These are phyloP conservation scores for Adansonia grandidieri DNA, from an alignment of 441 rosid genomes.

Conservation along the genomic window DNA sequence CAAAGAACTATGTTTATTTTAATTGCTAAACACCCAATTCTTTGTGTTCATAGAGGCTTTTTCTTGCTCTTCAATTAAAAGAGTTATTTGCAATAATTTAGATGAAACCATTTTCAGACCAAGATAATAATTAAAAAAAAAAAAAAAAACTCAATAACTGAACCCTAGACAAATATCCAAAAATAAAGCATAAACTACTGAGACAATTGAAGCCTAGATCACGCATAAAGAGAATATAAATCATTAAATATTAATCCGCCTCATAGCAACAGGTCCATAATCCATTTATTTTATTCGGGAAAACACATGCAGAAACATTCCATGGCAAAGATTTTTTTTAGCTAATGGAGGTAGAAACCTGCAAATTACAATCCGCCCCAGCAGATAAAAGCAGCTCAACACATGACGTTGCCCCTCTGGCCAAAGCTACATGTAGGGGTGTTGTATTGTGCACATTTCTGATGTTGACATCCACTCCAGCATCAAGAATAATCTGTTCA, in stretches of 20 bases:
- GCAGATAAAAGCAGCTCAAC: conserved; percentile 86
- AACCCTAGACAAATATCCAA: conserved; percentile 2
- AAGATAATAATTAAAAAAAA: not conserved
- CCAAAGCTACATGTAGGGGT: conserved; percentile 96
- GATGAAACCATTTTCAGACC: not conserved
- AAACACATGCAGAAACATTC: conserved; percentile 23
- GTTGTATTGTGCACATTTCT: conserved; percentile 85
- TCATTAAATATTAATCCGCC: not conserved
- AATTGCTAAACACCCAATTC: conserved; percentile 6
- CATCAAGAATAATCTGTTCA: conserved; percentile 85
- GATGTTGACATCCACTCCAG: conserved; percentile 95
- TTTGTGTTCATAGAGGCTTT: not conserved
- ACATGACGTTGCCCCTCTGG: conserved; percentile 92
- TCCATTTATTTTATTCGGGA: conserved; percentile 14
- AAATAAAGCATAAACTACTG: not conserved
- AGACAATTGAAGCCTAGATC: conserved; percentile 9
- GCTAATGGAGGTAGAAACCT: conserved; percentile 51
- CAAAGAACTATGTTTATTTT: not conserved
- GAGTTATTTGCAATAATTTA: not conserved
- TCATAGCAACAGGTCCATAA: conserved; percentile 1
- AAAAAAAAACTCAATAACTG: not conserved
- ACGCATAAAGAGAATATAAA: too few species aligned
- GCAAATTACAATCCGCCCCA: conserved; percentile 89
- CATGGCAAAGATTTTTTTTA: not conserved
- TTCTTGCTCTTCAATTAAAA: not conserved